A percentile compares a stretch with the other conserved stretches of the same genome.
phyloP scores from a whole-genome alignment of 2,329 filamentous ascomycete species.

The Xylaria hypoxylon region DNA sequence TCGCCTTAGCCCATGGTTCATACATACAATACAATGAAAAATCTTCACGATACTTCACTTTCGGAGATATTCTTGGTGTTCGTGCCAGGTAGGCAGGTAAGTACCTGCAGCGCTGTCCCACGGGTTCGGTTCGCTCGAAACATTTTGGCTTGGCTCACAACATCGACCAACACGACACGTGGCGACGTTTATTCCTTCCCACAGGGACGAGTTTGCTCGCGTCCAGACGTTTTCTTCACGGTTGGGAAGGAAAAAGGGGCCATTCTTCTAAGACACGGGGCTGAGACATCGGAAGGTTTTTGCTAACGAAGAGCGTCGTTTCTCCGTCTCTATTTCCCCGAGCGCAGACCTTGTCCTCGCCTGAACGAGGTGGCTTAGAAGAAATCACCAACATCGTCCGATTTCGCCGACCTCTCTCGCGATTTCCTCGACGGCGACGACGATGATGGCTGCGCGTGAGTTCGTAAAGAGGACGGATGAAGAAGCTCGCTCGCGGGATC shows the following conservation, averaged over 20 bases:
- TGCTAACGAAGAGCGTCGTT: neutral
- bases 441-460: neutral
- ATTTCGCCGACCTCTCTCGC: constrained; percentile 9
- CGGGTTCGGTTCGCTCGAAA: constrained; percentile 5
- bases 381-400: constrained; percentile 14
- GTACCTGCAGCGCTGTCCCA: constrained; percentile 20
- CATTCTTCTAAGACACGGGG: constrained; percentile 26
- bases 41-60: constrained; percentile 37
- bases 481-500: neutral
- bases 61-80: constrained; percentile 23
- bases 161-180: constrained; percentile 41
- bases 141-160: constrained; percentile 16
- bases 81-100: neutral
- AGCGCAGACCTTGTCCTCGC: neutral
- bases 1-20: neutral
- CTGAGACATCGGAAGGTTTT: constrained; percentile 44
- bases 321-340: neutral
- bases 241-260: neutral
- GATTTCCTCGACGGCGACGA: neutral
- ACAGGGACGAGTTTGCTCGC: constrained; percentile 25
- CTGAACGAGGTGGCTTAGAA: constrained; percentile 9
- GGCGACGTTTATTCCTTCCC: constrained; percentile 34
- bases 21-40: too few species aligned
- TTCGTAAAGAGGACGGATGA: neutral
- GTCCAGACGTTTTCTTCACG: neutral